Base-by-base conservation (phyloP, 768 basidiomycete genomes). In the Glaciozyma antarctica region DNA sequence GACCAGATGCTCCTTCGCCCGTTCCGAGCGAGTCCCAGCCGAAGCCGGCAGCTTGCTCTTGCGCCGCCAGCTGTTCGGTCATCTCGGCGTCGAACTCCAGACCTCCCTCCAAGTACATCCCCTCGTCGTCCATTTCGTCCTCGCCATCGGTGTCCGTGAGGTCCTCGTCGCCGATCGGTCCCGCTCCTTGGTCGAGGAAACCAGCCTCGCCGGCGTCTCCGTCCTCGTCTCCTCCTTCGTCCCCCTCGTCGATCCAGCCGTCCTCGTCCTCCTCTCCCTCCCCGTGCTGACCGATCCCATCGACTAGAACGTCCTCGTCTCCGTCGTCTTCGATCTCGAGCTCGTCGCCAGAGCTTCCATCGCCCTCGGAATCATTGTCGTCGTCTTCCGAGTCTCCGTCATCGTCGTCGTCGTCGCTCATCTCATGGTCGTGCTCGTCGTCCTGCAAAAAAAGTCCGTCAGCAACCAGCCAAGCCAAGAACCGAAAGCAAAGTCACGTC, bases 351-450 rank as follows among this genome's bases (percentile, higher is more conserved):
- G 38, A 41, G 38, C 38, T 41, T 10, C 38, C 38, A 32, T 81
- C 81, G 24, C 81, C 84, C 66, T 80, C 81, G 1, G 81, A 81
- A 34, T 84, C 83, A 49, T 75, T 77, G 8, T 78, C 80, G 7
- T 83, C 86, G 52, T 73, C 72, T 2, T 83, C 86, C 64, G 86
- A 88, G 24, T 89, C 90, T 8, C 83, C 88, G 67, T 74, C 72
- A 44, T 65, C 55, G 84, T 74, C 55, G 84, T 74, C 72, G 54
- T 65, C 55, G 84, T 88, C 88, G 52, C 89, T 89, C 48, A 88
- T 86, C 61, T 91, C 90, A 63, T 85, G 87, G 4, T 87, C 88
- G 22, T 86, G 86, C 21, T 84, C 75, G 41, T 83, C 88, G n/a
- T 84, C 73, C n/a, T 73, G 75, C 47, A 70, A 30, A 26, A 64